Evolutionary conservation across 2,329 filamentous ascomycete genomes (phyloP).

Genomic region (Gnomoniopsis sp.): DNA sequence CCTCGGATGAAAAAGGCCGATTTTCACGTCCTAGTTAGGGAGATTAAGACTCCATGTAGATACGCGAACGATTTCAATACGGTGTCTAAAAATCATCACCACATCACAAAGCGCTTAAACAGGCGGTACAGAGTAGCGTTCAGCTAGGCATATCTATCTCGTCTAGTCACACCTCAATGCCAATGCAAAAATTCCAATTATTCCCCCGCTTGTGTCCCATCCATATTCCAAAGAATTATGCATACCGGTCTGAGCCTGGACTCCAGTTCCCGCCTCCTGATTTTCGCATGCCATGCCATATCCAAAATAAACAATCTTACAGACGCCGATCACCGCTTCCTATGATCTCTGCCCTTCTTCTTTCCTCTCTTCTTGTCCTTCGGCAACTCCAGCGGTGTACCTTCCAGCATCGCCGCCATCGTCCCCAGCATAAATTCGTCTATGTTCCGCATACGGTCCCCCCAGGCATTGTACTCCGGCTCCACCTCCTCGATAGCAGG

Average conservation of each 20-base stretch:
- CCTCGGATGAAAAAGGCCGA: too few relatives aligned
- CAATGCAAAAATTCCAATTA: too few relatives aligned
- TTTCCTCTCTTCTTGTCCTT: constrained; percentile 63
- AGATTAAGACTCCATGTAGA: too few relatives aligned
- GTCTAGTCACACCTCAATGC: not conserved
- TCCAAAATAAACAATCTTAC: not conserved
- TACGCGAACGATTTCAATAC: too few relatives aligned
- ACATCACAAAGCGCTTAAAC: not conserved
- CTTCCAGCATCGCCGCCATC: constrained; percentile 61
- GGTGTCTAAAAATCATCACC: too few relatives aligned
- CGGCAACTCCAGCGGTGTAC: constrained; percentile 59
- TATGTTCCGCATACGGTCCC: constrained; percentile 55
- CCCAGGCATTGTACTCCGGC: constrained; percentile 57
- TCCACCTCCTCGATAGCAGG: constrained; percentile 30
- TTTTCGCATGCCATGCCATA: not conserved
- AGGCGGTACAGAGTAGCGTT: not conserved
- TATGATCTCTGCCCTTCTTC: constrained; percentile 55
- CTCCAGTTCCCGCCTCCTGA: not conserved
- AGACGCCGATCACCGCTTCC: constrained; percentile 39
- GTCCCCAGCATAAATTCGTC: constrained; percentile 73
- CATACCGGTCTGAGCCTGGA: not conserved
- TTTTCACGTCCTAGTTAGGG: too few relatives aligned
- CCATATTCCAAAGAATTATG: not conserved
- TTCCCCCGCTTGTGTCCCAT: not conserved
- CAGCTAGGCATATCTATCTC: not conserved